These are phyloP conservation scores for Glycine soja DNA, from an alignment of 306 rosid species.

Conservation along the genomic window DNA sequence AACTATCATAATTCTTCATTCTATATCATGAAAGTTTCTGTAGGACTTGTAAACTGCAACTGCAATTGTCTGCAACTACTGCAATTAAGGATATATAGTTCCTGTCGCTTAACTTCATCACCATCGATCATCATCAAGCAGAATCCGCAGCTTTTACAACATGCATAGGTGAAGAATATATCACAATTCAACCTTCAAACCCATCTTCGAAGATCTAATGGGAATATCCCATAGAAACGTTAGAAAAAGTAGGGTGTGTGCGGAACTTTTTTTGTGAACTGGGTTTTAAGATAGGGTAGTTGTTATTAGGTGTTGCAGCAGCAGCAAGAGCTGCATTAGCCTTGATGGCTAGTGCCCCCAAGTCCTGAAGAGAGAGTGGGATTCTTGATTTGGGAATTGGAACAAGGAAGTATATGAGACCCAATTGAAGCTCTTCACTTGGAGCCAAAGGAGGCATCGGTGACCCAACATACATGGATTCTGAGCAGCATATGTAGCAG, in stretches of 20 bases:
- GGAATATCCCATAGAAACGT: conserved; percentile 30
- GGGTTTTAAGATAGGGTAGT: not conserved
- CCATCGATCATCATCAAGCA: not conserved
- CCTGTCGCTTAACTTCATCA: not conserved
- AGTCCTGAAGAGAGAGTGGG: conserved; percentile 60
- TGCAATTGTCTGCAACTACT: not conserved
- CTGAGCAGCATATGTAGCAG: conserved; percentile 63
- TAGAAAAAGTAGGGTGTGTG: conserved; percentile 39
- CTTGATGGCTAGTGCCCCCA: conserved; percentile 64
- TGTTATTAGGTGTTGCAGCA: not conserved
- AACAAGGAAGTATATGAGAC: conserved; percentile 62
- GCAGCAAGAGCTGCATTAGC: conserved; percentile 64
- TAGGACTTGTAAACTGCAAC: not conserved
- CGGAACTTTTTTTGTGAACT: not conserved
- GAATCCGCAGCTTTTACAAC: conserved; percentile 1
- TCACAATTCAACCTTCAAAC: not conserved
- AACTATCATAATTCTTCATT: not conserved
- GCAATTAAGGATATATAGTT: not conserved
- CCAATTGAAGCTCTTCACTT: conserved; percentile 63
- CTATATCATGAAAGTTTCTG: not conserved
- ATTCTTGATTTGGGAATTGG: conserved; percentile 50
- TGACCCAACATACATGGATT: conserved; percentile 60
- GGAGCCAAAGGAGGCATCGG: conserved; percentile 41
- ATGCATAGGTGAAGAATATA: not conserved
- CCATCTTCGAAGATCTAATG: conserved; percentile 13